Percentiles rank a stretch among this genome's conserved stretches.
Conservation (phyloP, 805 yeast species). For the Maudiozyma turicensis region DNA sequence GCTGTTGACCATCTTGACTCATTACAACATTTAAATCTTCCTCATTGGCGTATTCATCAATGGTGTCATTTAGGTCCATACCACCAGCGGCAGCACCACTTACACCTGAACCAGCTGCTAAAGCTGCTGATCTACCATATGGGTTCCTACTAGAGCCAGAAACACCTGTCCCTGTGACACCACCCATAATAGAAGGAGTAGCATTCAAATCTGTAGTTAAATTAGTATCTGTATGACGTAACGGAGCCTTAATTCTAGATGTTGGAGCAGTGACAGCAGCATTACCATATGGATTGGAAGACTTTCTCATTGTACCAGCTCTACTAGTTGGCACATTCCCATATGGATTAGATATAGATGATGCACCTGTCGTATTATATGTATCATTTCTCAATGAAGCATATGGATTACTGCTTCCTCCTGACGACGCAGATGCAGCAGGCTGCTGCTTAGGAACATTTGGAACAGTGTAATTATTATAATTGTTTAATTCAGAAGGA, state of each 20-base stretch:
- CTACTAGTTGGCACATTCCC: conserved; percentile 1
- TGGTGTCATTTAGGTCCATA: conserved; percentile 20
- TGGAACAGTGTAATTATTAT: neutral
- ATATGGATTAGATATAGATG: conserved; percentile 4
- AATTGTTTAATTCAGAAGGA: neutral
- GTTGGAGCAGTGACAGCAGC: neutral
- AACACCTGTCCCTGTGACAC: neutral
- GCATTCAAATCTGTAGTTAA: conserved; percentile 1
- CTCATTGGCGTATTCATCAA: conserved; percentile 15
- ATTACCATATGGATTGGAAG: conserved; percentile 5
- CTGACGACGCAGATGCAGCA: neutral
- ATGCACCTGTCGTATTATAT: neutral
- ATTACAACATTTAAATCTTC: conserved; percentile 27
- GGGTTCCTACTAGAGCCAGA: conserved; percentile 1
- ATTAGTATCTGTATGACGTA: neutral
- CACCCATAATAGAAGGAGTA: neutral
- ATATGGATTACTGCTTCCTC: conserved; percentile 1
- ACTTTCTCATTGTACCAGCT: neutral
- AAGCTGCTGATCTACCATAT: neutral
- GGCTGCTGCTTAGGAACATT: neutral
- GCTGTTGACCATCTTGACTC: conserved; percentile 13
- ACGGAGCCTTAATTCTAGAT: neutral
- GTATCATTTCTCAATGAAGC: conserved; percentile 2
- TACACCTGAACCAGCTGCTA: too few relatives aligned
- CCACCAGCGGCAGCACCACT: conserved; percentile 3